Evolutionary conservation across 2,329 filamentous ascomycete genomes (phyloP).

Genomic region (Stachybotrys elegans): DNA sequence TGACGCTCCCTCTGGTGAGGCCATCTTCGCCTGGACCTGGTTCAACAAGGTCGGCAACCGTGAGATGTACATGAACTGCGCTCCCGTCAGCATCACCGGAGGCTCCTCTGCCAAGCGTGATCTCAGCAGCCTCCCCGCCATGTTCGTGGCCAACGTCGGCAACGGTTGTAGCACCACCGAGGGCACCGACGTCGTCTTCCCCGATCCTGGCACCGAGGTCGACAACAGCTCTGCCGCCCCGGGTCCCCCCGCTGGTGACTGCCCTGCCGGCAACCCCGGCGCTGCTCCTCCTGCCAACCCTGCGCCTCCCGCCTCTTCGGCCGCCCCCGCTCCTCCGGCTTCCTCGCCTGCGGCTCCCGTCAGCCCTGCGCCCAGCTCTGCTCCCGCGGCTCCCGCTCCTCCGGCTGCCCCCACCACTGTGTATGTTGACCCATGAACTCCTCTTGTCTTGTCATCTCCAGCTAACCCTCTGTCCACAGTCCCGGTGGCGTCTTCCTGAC

Average conservation of each 20-base stretch:
- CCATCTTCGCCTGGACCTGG: constrained; percentile 72
- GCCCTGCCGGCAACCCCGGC: constrained; percentile 9
- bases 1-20: constrained; percentile 55
- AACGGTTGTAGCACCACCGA: constrained; percentile 56
- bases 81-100: constrained; percentile 57
- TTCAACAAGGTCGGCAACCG: constrained; percentile 73
- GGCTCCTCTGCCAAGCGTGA: constrained; percentile 26
- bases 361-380: not conserved
- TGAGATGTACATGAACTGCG: constrained; percentile 87
- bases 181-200: constrained; percentile 56
- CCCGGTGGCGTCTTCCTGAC: constrained; percentile 40
- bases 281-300: constrained; percentile 5
- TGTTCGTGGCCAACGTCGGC: constrained; percentile 67
- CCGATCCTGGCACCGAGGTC: constrained; percentile 57
- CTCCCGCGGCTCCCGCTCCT: not conserved
- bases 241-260: constrained; percentile 4
- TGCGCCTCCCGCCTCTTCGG: not conserved
- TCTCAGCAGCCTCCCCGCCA: constrained; percentile 55
- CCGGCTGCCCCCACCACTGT: constrained; percentile 9
- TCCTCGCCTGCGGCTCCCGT: not conserved
- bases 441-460: constrained; percentile 4
- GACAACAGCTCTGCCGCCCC: constrained; percentile 18
- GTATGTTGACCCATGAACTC: constrained; percentile 17
- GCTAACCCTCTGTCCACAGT: constrained; percentile 20
- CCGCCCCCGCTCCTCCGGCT: not conserved